Evolutionary conservation across 768 basidiomycete genomes (phyloP).

Genomic region (Rhodotorula diobovata): DNA sequence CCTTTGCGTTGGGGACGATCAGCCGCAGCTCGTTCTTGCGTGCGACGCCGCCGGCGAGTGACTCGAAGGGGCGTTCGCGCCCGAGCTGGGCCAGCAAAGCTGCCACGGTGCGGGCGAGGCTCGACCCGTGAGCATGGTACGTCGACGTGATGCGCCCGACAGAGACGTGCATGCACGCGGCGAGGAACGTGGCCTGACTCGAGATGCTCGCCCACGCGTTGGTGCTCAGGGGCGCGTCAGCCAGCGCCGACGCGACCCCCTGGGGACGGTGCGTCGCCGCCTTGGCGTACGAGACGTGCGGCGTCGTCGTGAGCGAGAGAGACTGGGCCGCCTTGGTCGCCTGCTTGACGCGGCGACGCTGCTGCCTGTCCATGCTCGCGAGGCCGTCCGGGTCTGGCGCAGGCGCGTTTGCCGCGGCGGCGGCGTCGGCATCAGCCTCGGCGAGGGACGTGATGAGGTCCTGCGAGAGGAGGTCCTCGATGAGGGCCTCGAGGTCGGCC

Average conservation of each 20-base stretch:
- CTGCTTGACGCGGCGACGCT: slow-evolving; percentile 24
- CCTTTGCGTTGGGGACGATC: not conserved
- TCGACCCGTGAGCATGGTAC: slow-evolving; percentile 17
- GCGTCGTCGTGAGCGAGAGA: slow-evolving; percentile 32
- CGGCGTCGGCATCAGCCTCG: slow-evolving; percentile 17
- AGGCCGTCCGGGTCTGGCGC: not conserved
- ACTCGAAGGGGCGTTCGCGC: slow-evolving; percentile 20
- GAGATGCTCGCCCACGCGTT: slow-evolving; percentile 33
- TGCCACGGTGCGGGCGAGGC: slow-evolving; percentile 23
- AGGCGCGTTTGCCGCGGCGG: not conserved
- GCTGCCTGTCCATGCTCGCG: not conserved
- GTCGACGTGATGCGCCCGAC: slow-evolving; percentile 11
- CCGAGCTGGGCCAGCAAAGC: slow-evolving; percentile 22
- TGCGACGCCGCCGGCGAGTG: slow-evolving; percentile 6
- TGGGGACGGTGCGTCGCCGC: not conserved
- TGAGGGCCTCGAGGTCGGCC: slow-evolving; percentile 27
- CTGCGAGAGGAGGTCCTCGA: slow-evolving; percentile 36
- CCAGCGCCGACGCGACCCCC: not conserved
- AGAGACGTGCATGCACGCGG: slow-evolving; percentile 22
- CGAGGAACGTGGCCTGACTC: slow-evolving; percentile 26
- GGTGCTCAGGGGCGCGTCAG: slow-evolving; percentile 5
- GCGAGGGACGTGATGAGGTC: slow-evolving; percentile 21
- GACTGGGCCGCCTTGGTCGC: slow-evolving; percentile 16
- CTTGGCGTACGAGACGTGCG: not conserved
- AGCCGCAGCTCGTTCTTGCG: slow-evolving; percentile 4